Evolutionary conservation across 805 yeast genomes (phyloP), one percentile per base, ranked within the genome.

Genomic region (Candida qinlingensis): DNA sequence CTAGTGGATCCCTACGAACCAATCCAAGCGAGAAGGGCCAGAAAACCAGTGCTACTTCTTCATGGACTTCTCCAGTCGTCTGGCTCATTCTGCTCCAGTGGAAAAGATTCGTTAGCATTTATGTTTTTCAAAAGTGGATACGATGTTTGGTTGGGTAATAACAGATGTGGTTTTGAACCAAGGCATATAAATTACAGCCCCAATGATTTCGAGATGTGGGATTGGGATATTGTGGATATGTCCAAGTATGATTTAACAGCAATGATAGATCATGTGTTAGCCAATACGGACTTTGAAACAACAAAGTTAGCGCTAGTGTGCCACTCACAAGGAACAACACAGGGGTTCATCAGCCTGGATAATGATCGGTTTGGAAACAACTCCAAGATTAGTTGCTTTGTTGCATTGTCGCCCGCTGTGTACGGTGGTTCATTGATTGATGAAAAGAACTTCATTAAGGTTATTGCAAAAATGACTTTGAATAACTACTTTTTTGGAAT

Each of bases 321-420:
- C 1, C 99, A 92, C 63, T 87, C 96, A 12, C 98, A 94, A 67
- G 98, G 98, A 1, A 90, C 97, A 2, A 81, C 97, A 0, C 96
- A 91, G 64, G 75, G 85, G 0, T 85, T 89, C 47, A 68, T 86
- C 58, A 79, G 89, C 42, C 69, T 94, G 35, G 75, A 85, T 13
- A 68, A 71, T 45, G 76, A 75, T 26, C 64, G 62, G 31, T 72
- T 77, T 45, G 64, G 66, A 12, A 55, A 79, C 37, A 79, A 80
- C 42, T 66, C 70, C 4, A 82, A 80, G 52, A 64, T 92, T 19
- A 83, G 82, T 47, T 74, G 77, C 46, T 87, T 88, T 59, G 72
- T 87, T 30, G 87, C 92, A 0, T 67, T 92, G 46, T 87, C 97
- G 0, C 98, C 99, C 0, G 98, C 98, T 0, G 83, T 90, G 3